Evolutionary conservation across 371 early-diverging fungal species (phyloP).

Genomic region (Mucor racemosus): DNA sequence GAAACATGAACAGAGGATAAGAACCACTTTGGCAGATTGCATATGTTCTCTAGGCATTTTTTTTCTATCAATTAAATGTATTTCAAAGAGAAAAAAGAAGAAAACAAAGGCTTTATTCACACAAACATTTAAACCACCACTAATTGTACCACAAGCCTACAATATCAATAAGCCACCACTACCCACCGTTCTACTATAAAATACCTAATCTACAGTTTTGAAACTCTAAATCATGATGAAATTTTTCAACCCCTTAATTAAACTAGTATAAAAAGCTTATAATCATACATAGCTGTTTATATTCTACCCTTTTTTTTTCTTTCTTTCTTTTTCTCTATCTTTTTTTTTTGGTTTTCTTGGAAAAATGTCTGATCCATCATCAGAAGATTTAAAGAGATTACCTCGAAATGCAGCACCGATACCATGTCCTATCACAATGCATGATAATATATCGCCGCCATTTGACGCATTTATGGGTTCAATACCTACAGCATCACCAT

Average conservation of each 20-base stretch:
- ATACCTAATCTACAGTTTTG: background rate
- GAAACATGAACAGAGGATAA: slow-evolving; percentile 55
- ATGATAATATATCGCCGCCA: slow-evolving; percentile 11
- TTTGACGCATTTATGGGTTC: slow-evolving; percentile 14
- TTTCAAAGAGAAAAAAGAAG: background rate
- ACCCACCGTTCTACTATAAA: background rate
- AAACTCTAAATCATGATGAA: slow-evolving; percentile 4
- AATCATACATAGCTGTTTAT: background rate
- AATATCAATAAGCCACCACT: background rate
- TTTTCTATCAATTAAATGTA: background rate
- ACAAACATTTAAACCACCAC: background rate
- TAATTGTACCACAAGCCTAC: too few relatives aligned
- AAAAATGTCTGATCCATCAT: slow-evolving; percentile 19
- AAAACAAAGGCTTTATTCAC: background rate
- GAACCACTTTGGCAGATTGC: slow-evolving; percentile 48
- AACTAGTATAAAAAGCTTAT: background rate
- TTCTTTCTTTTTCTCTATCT: slow-evolving; percentile 7
- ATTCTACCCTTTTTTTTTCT: slow-evolving; percentile 2
- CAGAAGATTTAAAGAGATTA: slow-evolving; percentile 15
- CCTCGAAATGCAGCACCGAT: slow-evolving; percentile 31
- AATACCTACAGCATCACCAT: slow-evolving; percentile 25
- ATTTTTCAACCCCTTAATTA: background rate
- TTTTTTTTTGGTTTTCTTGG: background rate
- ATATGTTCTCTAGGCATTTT: slow-evolving; percentile 40
- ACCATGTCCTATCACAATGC: slow-evolving; percentile 11